Evolutionary conservation across 257 asterid species (phyloP).

Genomic region (Nicotiana knightiana): DNA sequence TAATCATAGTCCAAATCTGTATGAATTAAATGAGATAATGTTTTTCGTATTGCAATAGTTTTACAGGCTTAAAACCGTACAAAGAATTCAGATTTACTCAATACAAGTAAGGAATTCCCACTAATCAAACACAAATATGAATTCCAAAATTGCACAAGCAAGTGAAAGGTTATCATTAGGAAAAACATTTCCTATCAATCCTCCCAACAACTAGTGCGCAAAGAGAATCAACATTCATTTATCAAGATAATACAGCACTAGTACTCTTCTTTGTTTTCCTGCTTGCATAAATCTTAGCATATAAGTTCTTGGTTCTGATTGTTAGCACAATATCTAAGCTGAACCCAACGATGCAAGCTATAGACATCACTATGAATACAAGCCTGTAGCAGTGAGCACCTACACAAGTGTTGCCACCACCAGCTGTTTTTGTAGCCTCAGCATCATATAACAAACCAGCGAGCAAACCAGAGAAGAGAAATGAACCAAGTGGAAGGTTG

Average conservation of each 20-base stretch:
- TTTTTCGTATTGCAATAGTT: not conserved
- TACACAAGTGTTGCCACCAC: slow-evolving; percentile 34
- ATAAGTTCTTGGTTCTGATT: slow-evolving; percentile 26
- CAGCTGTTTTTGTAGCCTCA: slow-evolving; percentile 25
- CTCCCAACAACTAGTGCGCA: not conserved
- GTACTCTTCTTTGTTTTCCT: slow-evolving; percentile 24
- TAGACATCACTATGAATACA: slow-evolving; percentile 40
- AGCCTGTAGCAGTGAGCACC: slow-evolving; percentile 43
- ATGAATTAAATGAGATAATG: not conserved
- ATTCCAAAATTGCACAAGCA: not conserved
- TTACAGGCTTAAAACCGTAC: not conserved
- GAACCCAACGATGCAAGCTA: slow-evolving; percentile 35
- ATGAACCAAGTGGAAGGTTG: slow-evolving; percentile 42
- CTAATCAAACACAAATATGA: not conserved
- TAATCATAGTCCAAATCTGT: too few relatives aligned
- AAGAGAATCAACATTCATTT: not conserved
- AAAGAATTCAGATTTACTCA: not conserved
- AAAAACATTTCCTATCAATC: not conserved
- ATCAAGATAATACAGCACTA: slow-evolving; percentile 9
- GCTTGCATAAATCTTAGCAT: slow-evolving; percentile 28
- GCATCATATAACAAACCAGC: slow-evolving; percentile 37
- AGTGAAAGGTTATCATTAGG: not conserved
- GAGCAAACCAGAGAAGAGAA: slow-evolving; percentile 46
- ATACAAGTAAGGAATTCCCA: not conserved
- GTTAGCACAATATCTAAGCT: slow-evolving; percentile 28